Conservation (phyloP, 1,284 basidiomycete genomes). For the Puccinia triticina region DNA sequence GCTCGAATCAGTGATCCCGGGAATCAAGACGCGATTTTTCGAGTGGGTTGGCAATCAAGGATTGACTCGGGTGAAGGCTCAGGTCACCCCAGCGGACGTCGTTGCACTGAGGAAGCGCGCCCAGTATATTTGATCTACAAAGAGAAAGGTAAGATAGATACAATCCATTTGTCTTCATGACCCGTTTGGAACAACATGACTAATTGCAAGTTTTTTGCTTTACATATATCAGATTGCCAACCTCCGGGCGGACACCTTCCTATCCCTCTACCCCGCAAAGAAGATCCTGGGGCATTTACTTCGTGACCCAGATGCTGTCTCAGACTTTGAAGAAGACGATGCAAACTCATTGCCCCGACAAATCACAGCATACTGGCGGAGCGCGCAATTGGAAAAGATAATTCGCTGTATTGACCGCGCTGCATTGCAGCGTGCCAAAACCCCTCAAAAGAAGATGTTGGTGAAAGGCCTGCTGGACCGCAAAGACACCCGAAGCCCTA, state of each 20-base stretch:
- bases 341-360: not conserved
- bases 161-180: not conserved
- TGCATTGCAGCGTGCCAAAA: not conserved
- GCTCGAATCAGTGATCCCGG: not conserved
- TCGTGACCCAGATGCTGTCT: conserved; percentile 8
- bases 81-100: not conserved
- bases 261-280: not conserved
- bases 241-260: conserved; percentile 1
- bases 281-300: conserved; percentile 14
- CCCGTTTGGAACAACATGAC: not conserved
- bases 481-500: not conserved
- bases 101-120: not conserved
- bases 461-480: conserved; percentile 5
- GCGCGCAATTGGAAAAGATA: not conserved
- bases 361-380: conserved; percentile 5
- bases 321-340: conserved; percentile 12
- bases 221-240: conserved; percentile 16
- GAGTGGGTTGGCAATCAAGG: conserved; percentile 20
- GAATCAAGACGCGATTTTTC: conserved; percentile 7
- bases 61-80: not conserved
- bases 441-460: conserved; percentile 11
- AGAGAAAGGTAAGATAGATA: conserved; percentile 12
- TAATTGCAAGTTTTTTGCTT: not conserved
- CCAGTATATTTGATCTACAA: conserved; percentile 1
- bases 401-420: not conserved